Conservation (phyloP, 1,284 basidiomycete species). For the Earliella scabrosa region DNA sequence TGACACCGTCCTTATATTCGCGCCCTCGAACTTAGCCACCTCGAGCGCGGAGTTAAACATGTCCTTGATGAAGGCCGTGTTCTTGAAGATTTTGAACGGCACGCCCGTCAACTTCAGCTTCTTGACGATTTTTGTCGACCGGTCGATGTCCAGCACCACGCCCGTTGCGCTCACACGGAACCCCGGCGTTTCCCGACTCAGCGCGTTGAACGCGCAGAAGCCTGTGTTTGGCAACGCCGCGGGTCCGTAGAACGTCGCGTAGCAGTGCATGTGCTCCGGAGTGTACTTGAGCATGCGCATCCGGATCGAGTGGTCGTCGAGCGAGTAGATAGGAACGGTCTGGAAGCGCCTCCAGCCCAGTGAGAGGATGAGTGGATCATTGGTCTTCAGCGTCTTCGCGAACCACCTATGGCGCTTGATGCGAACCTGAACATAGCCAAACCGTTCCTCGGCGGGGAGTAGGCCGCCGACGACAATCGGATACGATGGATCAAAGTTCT, state of each 20-base stretch:
- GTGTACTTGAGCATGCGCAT: constrained; percentile 99
- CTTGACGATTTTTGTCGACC: constrained; percentile 94
- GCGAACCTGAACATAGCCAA: constrained; percentile 94
- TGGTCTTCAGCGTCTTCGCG: constrained; percentile 92
- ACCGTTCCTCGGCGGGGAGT: constrained; percentile 88
- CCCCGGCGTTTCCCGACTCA: constrained; percentile 66
- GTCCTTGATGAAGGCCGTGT: constrained; percentile 97
- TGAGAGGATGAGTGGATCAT: constrained; percentile 95
- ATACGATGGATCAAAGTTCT: constrained; percentile 91
- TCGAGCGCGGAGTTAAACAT: constrained; percentile 96
- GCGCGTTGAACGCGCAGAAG: constrained; percentile 95
- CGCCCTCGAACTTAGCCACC: constrained; percentile 98
- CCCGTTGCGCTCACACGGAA: constrained; percentile 96
- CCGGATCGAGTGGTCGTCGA: constrained; percentile 96
- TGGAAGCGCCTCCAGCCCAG: constrained; percentile 98
- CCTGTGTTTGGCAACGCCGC: constrained; percentile 94
- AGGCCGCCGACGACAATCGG: constrained; percentile 95
- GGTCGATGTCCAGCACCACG: constrained; percentile 93
- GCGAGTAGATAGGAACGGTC: constrained; percentile 91
- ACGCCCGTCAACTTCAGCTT: constrained; percentile 96
- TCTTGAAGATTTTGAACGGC: constrained; percentile 98
- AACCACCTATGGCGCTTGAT: constrained; percentile 98
- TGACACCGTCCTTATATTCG: constrained; percentile 93
- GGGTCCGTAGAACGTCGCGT: constrained; percentile 96
- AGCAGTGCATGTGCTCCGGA: constrained; percentile 99